phyloP scores from a whole-genome alignment of 1,284 basidiomycete species.

The Peniophora sp. region DNA sequence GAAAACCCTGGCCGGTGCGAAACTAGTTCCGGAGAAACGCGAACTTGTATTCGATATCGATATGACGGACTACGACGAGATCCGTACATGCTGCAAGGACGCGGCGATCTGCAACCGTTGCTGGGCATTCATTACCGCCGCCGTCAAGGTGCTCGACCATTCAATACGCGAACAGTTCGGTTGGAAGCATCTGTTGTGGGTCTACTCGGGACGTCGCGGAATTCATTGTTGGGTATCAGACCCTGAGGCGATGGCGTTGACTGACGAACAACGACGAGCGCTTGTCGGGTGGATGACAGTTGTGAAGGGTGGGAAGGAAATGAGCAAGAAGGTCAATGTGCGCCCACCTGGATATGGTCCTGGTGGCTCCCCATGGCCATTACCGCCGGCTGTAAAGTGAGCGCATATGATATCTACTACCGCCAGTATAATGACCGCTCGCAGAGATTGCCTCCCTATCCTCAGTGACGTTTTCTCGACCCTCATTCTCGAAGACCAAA shows the following conservation, averaged over 20 bases:
- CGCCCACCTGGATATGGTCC: constrained; percentile 30
- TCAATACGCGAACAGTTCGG: constrained; percentile 84
- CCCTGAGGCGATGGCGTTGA: constrained; percentile 77
- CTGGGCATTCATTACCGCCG: constrained; percentile 92
- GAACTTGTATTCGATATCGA: constrained; percentile 99
- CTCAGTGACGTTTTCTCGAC: constrained; percentile 55
- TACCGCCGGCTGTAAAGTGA: constrained; percentile 70
- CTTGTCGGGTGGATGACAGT: constrained; percentile 87
- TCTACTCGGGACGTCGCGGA: constrained; percentile 96
- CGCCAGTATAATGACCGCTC: constrained; percentile 4
- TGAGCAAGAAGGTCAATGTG: constrained; percentile 81
- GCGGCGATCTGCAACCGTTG: constrained; percentile 90
- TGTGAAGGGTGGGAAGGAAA: constrained; percentile 77
- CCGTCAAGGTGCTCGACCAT: constrained; percentile 83
- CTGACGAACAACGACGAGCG: constrained; percentile 85
- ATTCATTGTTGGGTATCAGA: constrained; percentile 99
- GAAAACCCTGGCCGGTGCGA: constrained; percentile 73
- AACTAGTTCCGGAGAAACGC: constrained; percentile 74
- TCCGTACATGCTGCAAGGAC: constrained; percentile 91
- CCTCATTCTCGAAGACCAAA: constrained; percentile 79
- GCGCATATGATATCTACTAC: constrained; percentile 20
- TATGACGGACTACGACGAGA: constrained; percentile 98
- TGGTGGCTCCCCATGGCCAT: constrained; percentile 18
- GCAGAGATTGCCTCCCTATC: constrained; percentile 43
- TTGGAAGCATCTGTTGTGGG: constrained; percentile 82